Base-by-base conservation (phyloP, 805 yeast species). In the Nakazawaea populi region DNA sequence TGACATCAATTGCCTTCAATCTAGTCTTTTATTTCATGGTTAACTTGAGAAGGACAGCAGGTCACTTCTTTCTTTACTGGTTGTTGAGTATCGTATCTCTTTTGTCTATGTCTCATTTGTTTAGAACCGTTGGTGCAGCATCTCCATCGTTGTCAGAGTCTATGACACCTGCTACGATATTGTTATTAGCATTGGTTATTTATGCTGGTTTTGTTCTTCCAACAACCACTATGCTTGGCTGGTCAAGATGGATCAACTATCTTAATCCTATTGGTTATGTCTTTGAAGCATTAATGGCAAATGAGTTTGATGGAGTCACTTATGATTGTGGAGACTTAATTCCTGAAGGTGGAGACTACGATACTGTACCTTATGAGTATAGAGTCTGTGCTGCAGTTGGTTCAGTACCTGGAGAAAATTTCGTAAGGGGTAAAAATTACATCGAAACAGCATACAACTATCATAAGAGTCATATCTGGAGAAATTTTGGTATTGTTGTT, bases 181-280 rank as follows among this genome's bases (percentile, higher is more conserved):
- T 74, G 18, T 64, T 83, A 58, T 63, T 84, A 52, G 70, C 72
- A 4, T 59, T 79, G 53, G 68, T 76, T 28, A 68, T 81, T 54
- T 85, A 83, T 64, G 75, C 88, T n/a, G 85, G 88, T 35, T 81
- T 70, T 63, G 75, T 82, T 67, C 74, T 83, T 55, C 87, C 85
- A 47, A 64, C 75, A 39, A 74, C 75, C 4, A 68, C 73, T 11
- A 79, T 83, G 84, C 82, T 79, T 56, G 82, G 80, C 46, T 82
- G 87, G 87, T 76, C 82, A 36, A 71, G 81, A 56, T 82, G 86
- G 87, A 79, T 82, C 54, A 77, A 78, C 63, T 82, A 79, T 57
- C 56, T 82, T 44, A 72, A 82, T 56, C 87, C 87, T 1, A 62
- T 82, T 47, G 79, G 77, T 7, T 82, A 80, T 58, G 70, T 75